Base-by-base conservation (phyloP, 2,329 filamentous ascomycete species). In the Aureobasidium musti region DNA sequence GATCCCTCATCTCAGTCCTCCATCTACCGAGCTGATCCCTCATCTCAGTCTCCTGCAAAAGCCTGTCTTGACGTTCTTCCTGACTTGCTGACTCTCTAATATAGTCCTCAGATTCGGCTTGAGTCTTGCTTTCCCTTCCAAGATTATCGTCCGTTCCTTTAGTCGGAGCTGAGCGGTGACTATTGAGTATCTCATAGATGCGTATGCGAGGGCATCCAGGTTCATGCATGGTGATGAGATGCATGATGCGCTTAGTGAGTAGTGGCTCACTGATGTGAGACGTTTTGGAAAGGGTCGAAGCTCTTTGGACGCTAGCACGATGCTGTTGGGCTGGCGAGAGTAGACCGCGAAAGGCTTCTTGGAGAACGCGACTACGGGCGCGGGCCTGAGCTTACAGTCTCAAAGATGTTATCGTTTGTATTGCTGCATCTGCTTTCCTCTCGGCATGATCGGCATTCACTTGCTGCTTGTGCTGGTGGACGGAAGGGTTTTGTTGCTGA, bases 291-390 rank as follows among this genome's bases (percentile, higher is more conserved):
- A 4, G 30, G 14, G 30, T 17, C 19, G 23, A 35, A 4, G 21
- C 0, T 35, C 26, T 23, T 7, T 37, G 57, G 17, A 19, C 1
- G 19, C 30, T 26, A 14, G 57, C 41, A n/a, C n/a, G 43, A 5
- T 47, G 45, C 30, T 63, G 30, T 43, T 52, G 33, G 1, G 59
- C 17, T 8, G 59, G 59, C 3, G 41, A 26, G n/a, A 63, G 45
- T 23, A 63, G 33, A 5, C 47, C 47, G 21, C 45, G 30, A 35
- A 63, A 63, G 17, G 59, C 59, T 33, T 63, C 59, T 26, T 21
- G 28, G 35, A 63, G 45, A 7, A 63, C 30, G 5, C 59, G 45
- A 8, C n/a, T 19, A 3, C 59, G 59, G 1, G 33, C 21, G 10
- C 30, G 21, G 19, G 35, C 26, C 37, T 61, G 41, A 4, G 57